These are phyloP conservation scores for Penicillium sp. DNA, from an alignment of 2,329 filamentous ascomycete species.

Conservation along the genomic window DNA sequence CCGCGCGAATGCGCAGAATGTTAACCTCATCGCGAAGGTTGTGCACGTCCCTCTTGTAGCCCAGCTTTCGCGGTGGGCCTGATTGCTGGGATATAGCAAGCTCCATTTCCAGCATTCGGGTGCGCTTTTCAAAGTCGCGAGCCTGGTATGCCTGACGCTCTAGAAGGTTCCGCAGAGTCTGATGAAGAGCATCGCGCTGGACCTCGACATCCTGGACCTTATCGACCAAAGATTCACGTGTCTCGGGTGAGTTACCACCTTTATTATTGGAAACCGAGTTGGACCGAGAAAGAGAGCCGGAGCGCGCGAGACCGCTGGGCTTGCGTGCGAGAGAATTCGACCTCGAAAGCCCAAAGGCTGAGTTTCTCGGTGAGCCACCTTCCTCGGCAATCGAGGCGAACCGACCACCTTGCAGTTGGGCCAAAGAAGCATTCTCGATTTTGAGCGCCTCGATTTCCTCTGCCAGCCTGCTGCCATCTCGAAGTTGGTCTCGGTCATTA, in stretches of 20 bases:
- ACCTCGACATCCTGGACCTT: slow-evolving; percentile 89
- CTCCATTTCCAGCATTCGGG: slow-evolving; percentile 74
- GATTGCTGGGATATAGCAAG: slow-evolving; percentile 69
- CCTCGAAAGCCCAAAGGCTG: slow-evolving; percentile 57
- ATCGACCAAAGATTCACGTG: slow-evolving; percentile 71
- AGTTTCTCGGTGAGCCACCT: slow-evolving; percentile 46
- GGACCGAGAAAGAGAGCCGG: slow-evolving; percentile 60
- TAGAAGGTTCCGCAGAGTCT: slow-evolving; percentile 79
- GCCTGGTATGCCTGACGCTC: slow-evolving; percentile 84
- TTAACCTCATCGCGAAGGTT: slow-evolving; percentile 82
- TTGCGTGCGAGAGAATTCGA: slow-evolving; percentile 68
- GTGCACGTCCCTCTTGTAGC: slow-evolving; percentile 81
- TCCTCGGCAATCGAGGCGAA: slow-evolving; percentile 66
- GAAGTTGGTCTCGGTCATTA: slow-evolving; percentile 80
- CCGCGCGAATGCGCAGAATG: slow-evolving; percentile 78
- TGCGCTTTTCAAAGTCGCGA: slow-evolving; percentile 78
- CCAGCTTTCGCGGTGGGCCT: slow-evolving; percentile 69
- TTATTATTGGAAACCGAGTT: slow-evolving; percentile 44
- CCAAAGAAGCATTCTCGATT: slow-evolving; percentile 46
- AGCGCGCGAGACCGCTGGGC: slow-evolving; percentile 42
- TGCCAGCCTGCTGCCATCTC: slow-evolving; percentile 79
- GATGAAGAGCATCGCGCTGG: slow-evolving; percentile 89
- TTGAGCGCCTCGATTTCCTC: slow-evolving; percentile 76
- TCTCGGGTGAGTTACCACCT: slow-evolving; percentile 56
- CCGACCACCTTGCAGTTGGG: slow-evolving; percentile 50